Base-by-base conservation (phyloP, 169 alveolate genomes). In the Babesia gibsoni region DNA sequence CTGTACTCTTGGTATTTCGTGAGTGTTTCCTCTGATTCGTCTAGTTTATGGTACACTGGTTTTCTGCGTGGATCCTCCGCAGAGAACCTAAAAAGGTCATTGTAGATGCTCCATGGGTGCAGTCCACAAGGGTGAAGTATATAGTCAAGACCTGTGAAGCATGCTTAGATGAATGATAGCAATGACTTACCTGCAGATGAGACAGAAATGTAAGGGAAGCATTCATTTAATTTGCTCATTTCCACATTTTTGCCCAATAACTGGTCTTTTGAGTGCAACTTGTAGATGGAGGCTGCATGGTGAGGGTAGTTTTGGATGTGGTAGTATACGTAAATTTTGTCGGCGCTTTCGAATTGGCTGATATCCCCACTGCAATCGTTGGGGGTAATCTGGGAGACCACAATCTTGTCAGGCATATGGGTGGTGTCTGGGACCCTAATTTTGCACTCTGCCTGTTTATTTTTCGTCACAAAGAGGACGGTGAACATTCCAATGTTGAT, bases 111-210 rank as follows among this genome's bases (percentile, higher is more conserved):
- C 81, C 88, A 80, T 6, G 49, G 52, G 48, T 83, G 84, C 46
- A 82, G 54, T 4, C 92, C 92, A 52, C 92, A 87, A 5, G 92
- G 92, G 58, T 82, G 73, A 30, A 87, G 23, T 25, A 82, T 30
- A 66, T 79, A 74, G 4, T 80, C 73, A 32, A 36, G 39, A 48
- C 84, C 89, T 79, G 41, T 9, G 33, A 41, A 22, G n/a, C 22
- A 33, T 32, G 9, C 4, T 7, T 3, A 22, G 18, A n/a, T 36
- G 16, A 29, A 4, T 43, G 9, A 25, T 18, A 3, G 16, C 10
- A 18, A 27, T 27, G 20, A 42, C 73, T 50, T 25, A 68, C 83
- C 81, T 20, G 27, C 37, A 20, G 14, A 50, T 25, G 22, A 20
- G 32, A 57, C 64, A 10, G 32, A 4, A 57, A 57, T 12, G 30